Base-by-base conservation (phyloP, 2,329 filamentous ascomycete genomes). In the Bisporella sp. region DNA sequence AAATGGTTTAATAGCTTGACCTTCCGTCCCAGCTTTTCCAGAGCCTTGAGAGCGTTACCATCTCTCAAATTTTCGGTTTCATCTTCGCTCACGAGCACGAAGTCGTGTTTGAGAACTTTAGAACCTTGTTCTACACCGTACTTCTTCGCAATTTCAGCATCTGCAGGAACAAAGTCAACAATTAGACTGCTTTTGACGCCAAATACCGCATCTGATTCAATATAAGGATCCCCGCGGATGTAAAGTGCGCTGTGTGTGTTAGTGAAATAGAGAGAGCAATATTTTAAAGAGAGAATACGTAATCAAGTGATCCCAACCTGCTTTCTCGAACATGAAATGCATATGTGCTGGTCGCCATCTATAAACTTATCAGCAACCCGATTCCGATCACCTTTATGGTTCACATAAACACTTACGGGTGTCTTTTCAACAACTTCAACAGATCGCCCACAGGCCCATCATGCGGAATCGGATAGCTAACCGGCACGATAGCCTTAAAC, bases 311-410 rank as follows among this genome's bases (percentile, higher is more conserved):
- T 95, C 89, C 71, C 79, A 90, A 0, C 87, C 86, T 33, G 75
- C 68, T 72, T 89, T 90, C 64, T 84, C 81, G 69, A 95, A 90
- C 87, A 95, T 93, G 62, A 93, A 93, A 67, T 93, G 88, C 74
- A 92, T 79, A 67, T 93, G 88, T 21, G 82, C 79, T 1, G 88
- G 89, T 47, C 89, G 71, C 71, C 21, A 21, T 21, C 21, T 21
- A 21, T 21, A 21, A 3, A 21, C 21, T 21, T 21, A 21, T 21
- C 21, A 21, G 21, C 21, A 21, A 21, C 21, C 21, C 21, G 3
- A 21, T 21, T 21, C 21, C 21, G 21, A 21, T 21, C 21, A 21
- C 21, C 21, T 21, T 21, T 21, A 21, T 21, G 21, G 21, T 3
- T 21, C 21, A 21, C 21, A 21, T 21, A 21, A 21, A 21, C 21